Base-by-base conservation (phyloP, 2,329 filamentous ascomycete genomes). In the Epichloe sp. region DNA sequence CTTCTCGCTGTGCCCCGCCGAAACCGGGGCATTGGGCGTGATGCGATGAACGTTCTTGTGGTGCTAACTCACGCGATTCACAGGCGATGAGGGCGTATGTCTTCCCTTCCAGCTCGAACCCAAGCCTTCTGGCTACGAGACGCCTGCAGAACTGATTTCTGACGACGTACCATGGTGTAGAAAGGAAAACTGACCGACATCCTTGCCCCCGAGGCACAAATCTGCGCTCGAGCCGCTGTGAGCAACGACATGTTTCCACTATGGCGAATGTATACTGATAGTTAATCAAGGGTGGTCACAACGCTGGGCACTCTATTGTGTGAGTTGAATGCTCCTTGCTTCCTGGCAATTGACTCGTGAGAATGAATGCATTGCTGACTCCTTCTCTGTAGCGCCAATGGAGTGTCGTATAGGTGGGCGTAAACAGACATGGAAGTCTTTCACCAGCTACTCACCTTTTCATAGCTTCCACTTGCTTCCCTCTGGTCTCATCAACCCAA, bases 401-500 rank as follows among this genome's bases (percentile, higher is more conserved):
- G 66, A 49, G 62, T 67, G 23, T 67, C 65, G 6, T 68, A 68
- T 55, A 65, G 61, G 65, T 67, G 51, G 47, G 55, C 57, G 51
- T 53, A 51, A 48, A 42, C 50, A 47, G 41, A 48, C 44, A 48
- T 51, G 38, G 54, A 55, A 51, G 41, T 15, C 8, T 34, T 50
- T 14, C n/a, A 15, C 23, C 19, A 17, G 49, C n/a, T 41, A 38
- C 42, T 40, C 41, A 19, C 31, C 40, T 37, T 21, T 15, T 14
- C 45, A 26, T 52, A 64, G 75, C 66, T 78, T 79, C 56, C 78
- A 83, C 63, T 75, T 85, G 53, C 68, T 84, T 47, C 78, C 82
- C 23, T 85, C 80, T 51, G 86, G 86, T 53, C 76, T 90, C 54
- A 74, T 90, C 57, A 86, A 85, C 63, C 82, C 84, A 6, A 71